These are phyloP conservation scores for Thuidium tamariscinum DNA, from an alignment of 225 moss, liverwort and hornwort species.

Conservation along the genomic window DNA sequence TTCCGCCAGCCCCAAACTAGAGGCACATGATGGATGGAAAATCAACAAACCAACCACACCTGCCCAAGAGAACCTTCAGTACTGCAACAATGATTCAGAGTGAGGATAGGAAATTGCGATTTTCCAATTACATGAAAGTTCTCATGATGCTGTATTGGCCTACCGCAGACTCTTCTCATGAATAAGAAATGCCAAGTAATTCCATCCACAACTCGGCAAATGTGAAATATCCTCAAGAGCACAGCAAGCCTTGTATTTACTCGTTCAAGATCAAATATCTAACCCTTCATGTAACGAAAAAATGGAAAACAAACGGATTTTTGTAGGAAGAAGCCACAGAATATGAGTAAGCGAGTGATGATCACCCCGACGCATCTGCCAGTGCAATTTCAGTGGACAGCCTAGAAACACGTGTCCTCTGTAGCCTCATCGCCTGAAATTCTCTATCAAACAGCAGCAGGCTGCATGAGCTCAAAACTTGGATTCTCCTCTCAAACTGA, in stretches of 20 bases:
- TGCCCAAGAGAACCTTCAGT: not conserved
- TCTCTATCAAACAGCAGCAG: not conserved
- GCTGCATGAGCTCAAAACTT: not conserved
- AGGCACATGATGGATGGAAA: not conserved
- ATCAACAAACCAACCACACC: not conserved
- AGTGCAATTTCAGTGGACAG: not conserved
- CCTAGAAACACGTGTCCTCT: not conserved
- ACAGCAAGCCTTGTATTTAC: not conserved
- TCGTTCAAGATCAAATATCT: constrained; percentile 1
- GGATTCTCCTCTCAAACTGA: not conserved
- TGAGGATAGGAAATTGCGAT: not conserved
- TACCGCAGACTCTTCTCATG: not conserved
- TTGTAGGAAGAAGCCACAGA: not conserved
- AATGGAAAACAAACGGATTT: not conserved
- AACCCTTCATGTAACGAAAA: not conserved
- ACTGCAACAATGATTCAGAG: not conserved
- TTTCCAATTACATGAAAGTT: not conserved
- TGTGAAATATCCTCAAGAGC: not conserved
- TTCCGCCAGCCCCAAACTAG: not conserved
- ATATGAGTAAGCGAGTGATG: not conserved
- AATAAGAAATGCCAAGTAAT: not conserved
- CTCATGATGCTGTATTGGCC: not conserved
- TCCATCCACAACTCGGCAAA: not conserved
- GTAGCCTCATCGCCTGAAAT: not conserved
- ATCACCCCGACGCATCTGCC: not conserved